Conservation (phyloP, 129 eudicot genomes). For the Silybum marianum region DNA sequence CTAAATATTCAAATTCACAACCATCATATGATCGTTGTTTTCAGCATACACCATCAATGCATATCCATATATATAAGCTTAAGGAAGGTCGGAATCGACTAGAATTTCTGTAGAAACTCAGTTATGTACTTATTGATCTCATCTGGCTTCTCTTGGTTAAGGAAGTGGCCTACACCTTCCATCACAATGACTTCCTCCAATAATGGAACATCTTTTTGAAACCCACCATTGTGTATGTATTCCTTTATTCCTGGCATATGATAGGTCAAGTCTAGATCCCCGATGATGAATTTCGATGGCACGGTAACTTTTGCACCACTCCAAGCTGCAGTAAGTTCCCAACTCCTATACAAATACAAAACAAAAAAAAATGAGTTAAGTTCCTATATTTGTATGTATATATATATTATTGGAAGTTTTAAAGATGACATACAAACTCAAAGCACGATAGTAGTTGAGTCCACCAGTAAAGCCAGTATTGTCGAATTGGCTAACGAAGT, state of each 20-base stretch:
- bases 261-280: conserved; percentile 58
- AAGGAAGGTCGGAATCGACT: no score
- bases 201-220: conserved; percentile 57
- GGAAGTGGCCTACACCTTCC: conserved; percentile 67
- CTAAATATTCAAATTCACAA: no score
- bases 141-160: conserved; percentile 69
- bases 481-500: conserved; percentile 40
- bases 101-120: conserved; percentile 49
- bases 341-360: background rate
- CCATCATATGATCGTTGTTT: no score
- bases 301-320: conserved; percentile 58
- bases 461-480: conserved; percentile 65
- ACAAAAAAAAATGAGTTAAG: no score
- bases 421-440: conserved; percentile 44
- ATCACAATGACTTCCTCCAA: conserved; percentile 61
- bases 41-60: no score
- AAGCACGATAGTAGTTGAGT: conserved; percentile 68
- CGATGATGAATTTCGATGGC: conserved; percentile 65
- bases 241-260: conserved; percentile 51
- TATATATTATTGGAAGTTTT: background rate
- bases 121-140: conserved; percentile 57
- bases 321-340: conserved; percentile 72
- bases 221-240: conserved; percentile 40
- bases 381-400: no score
- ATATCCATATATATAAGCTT: no score